phyloP scores from a whole-genome alignment of 768 basidiomycete genomes.

The Tricholoma bakamatsutake region DNA sequence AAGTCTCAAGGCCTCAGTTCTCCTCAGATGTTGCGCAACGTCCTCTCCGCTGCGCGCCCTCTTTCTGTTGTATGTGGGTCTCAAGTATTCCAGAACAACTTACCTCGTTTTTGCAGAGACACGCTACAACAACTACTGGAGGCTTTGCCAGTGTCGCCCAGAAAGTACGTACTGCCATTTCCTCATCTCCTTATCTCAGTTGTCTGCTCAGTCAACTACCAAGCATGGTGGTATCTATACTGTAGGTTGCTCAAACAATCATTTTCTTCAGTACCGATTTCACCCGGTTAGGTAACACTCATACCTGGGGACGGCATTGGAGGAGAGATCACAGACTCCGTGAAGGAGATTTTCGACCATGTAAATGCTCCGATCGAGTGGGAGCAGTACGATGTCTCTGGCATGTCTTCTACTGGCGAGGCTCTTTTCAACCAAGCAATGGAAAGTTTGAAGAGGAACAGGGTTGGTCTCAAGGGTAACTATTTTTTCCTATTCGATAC shows the following conservation, averaged over 20 bases:
- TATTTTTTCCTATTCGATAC: constrained; percentile 5
- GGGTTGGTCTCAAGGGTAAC: constrained; percentile 95
- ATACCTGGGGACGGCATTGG: constrained; percentile 99
- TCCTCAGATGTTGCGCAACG: constrained; percentile 61
- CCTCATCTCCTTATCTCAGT: constrained; percentile 5
- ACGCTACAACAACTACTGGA: constrained; percentile 70
- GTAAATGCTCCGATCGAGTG: constrained; percentile 98
- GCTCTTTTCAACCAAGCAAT: constrained; percentile 95
- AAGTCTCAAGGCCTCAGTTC: constrained; percentile 8
- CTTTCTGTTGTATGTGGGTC: constrained; percentile 37
- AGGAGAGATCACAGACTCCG: constrained; percentile 93
- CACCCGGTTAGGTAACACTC: constrained; percentile 70
- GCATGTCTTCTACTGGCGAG: constrained; percentile 91
- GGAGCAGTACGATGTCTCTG: constrained; percentile 98
- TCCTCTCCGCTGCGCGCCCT: constrained; percentile 53
- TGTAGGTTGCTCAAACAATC: constrained; percentile 36
- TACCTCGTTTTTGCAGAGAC: constrained; percentile 36
- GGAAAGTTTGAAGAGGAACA: constrained; percentile 96
- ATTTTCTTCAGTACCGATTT: constrained; percentile 16
- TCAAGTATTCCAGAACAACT: neutral
- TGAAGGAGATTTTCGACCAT: constrained; percentile 97
- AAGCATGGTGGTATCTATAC: constrained; percentile 94
- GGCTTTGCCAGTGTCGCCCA: constrained; percentile 72
- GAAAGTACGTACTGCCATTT: constrained; percentile 42
- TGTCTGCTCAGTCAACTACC: constrained; percentile 55